Percentiles rank a stretch among this genome's conserved stretches.
phyloP scores from a whole-genome alignment of 202 grass and related monocot species.

The Brachypodium distachyon region DNA sequence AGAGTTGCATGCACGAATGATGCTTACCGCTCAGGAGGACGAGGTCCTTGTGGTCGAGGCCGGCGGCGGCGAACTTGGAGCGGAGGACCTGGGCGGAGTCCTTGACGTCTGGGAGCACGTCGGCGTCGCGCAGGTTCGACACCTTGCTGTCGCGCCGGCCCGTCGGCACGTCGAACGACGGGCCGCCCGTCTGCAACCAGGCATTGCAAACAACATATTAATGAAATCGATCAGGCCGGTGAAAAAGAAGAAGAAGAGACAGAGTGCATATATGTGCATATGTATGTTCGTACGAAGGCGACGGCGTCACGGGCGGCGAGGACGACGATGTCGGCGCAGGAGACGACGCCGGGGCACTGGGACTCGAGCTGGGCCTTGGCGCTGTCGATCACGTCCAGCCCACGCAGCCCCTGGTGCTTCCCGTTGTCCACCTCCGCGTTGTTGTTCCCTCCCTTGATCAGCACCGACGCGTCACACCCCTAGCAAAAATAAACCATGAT shows the following conservation, averaged over 20 bases:
- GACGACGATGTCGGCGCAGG: slow-evolving; percentile 70
- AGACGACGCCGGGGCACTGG: slow-evolving; percentile 70
- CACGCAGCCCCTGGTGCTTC: slow-evolving; percentile 79
- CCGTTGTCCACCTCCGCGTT: slow-evolving; percentile 54
- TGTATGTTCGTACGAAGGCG: slow-evolving; percentile 21
- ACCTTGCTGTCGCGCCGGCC: slow-evolving; percentile 52
- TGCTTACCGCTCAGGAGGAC: slow-evolving; percentile 63
- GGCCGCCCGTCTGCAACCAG: slow-evolving; percentile 65
- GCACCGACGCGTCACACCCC: slow-evolving; percentile 79
- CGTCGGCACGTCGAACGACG: slow-evolving; percentile 65
- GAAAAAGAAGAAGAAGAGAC: too few species aligned
- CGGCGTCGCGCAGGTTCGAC: slow-evolving; percentile 47
- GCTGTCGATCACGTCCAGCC: slow-evolving; percentile 57
- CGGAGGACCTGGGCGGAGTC: slow-evolving; percentile 43
- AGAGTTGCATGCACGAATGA: too few species aligned
- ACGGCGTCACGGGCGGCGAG: slow-evolving; percentile 70
- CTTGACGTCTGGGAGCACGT: slow-evolving; percentile 56
- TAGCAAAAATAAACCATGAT: neutral
- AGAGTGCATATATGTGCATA: too few species aligned
- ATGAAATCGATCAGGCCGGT: neutral
- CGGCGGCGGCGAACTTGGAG: slow-evolving; percentile 63
- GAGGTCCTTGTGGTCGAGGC: slow-evolving; percentile 72
- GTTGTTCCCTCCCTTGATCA: slow-evolving; percentile 39
- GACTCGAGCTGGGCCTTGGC: slow-evolving; percentile 64
- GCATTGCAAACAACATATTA: too few species aligned